phyloP scores from a whole-genome alignment of 306 rosid genomes.

The Adenanthera pavonina region DNA sequence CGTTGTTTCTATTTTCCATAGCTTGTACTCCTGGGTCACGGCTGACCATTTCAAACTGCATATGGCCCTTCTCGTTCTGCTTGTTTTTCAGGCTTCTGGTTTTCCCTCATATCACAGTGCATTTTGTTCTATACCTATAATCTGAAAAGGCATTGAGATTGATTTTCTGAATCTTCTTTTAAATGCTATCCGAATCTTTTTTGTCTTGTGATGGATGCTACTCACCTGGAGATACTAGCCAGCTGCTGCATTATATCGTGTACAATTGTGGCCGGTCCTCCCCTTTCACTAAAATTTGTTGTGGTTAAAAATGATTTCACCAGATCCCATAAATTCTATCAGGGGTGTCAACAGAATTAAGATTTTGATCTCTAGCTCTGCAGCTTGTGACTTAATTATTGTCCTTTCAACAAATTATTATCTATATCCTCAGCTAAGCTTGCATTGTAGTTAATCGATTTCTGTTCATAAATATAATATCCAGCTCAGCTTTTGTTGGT shows the following conservation, averaged over 20 bases:
- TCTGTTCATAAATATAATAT: not conserved
- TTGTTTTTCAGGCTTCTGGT: constrained; percentile 20
- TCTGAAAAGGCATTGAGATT: not conserved
- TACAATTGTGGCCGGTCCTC: not conserved
- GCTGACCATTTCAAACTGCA: not conserved
- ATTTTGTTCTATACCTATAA: not conserved
- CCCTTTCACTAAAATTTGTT: not conserved
- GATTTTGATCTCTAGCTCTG: constrained; percentile 4
- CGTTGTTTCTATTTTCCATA: constrained; percentile 20
- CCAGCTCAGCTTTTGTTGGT: not conserved
- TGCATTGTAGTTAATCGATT: not conserved
- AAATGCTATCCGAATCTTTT: too few species aligned
- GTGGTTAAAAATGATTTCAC: constrained; percentile 1
- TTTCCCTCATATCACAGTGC: not conserved
- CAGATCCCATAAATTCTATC: not conserved
- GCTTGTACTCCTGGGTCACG: constrained; percentile 8
- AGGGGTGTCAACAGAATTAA: not conserved
- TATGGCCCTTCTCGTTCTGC: not conserved
- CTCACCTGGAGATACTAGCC: not conserved
- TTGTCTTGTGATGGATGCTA: constrained; percentile 3
- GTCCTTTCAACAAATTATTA: not conserved
- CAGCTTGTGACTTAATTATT: not conserved
- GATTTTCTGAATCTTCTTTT: not conserved
- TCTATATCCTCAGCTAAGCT: constrained; percentile 1
- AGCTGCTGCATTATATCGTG: constrained; percentile 6